Evolutionary conservation across 1,139 yeast species (phyloP), one percentile per base, ranked within the genome.

Genomic region (Suhomyces ambrosiae): DNA sequence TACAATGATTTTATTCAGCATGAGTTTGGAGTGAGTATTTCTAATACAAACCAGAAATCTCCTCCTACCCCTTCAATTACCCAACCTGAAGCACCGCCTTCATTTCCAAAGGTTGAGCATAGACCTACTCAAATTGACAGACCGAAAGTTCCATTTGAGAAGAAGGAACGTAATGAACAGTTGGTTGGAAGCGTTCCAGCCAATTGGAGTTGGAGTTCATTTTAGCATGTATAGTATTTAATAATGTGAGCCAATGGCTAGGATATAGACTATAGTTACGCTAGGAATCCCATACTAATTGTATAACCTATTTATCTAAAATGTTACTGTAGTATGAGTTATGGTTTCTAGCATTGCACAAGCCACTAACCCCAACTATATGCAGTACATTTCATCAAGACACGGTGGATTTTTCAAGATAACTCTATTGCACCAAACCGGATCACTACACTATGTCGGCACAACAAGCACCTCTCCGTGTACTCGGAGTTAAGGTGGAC

Each of bases 161-260:
- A 34, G 27, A 38, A 33, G 16, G 38, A 24, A 9, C 47, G 59
- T 38, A 46, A 43, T 27, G 68, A 63, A 12, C 68, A 58, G 42
- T 36, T 64, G 28, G 79, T 68, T 11, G 80, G 81, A 4, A 74
- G 80, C 41, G 79, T 82, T 23, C 88, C 88, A 5, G 85, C 82
- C n/a, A 83, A 82, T 51, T 82, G 88, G 88, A 80, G 82, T 51
- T 82, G 89, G 89, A 78, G 84, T 50, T 79, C 86, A 11, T 81
- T 81, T 50, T 81, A 57, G 57, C 9, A n/a, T n/a, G n/a, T n/a
- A n/a, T n/a, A n/a, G n/a, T n/a, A 18, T 17, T 27, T 17, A 15
- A 15, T 13, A 15, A 25, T n/a, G 11, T 24, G 13, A n/a, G n/a
- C n/a, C n/a, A n/a, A n/a, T n/a, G n/a, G n/a, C n/a, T n/a, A n/a